Evolutionary conservation across 1,284 basidiomycete genomes (phyloP), one percentile per base, ranked within the genome.

Genomic region (Austroboletus niveus): DNA sequence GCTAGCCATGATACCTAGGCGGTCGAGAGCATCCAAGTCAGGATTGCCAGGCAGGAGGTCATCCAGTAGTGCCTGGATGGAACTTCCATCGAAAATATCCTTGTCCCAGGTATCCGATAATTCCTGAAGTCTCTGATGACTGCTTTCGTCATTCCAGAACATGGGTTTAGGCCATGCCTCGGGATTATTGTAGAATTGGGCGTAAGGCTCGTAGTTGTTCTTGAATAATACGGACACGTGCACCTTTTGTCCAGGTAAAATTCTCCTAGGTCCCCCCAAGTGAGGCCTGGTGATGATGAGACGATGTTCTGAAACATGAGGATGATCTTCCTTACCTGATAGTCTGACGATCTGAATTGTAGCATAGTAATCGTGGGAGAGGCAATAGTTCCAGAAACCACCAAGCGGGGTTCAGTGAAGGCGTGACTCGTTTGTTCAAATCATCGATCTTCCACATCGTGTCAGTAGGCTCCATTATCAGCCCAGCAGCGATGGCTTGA

Each of bases 211-310:
- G 42, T 67, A 67, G 35, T 70, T 58, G 22, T 52, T 52, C 44
- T 61, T 68, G 57, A 66, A 67, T 2, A 68, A 30, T 20, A 43
- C 69, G 1, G 66, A 70, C 8, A 67, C 66, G 36, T 70, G 66
- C 29, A 68, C 61, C 32, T 59, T 66, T 48, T 68, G 66, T 24
- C 69, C 69, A 1, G 54, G 60, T 7, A 68, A 27, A 27, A 71
- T 68, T 42, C 46, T 57, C 20, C 66, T 55, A 3, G 57, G 54
- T 35, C 48, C 43, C 6, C 66, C 66, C 11, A 56, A 1, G 44
- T 71, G 66, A n/a, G 68, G 68, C 15, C 69, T 68, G 29, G 8
- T 12, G n/a, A 38, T 5, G 8, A 34, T 69, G 24, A 70, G 53
- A 47, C 38, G 17, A 20, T 1, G 9, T 10, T 12, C 30, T 4